phyloP scores from a whole-genome alignment of 768 basidiomycete genomes.

The Lyophyllum atratum region DNA sequence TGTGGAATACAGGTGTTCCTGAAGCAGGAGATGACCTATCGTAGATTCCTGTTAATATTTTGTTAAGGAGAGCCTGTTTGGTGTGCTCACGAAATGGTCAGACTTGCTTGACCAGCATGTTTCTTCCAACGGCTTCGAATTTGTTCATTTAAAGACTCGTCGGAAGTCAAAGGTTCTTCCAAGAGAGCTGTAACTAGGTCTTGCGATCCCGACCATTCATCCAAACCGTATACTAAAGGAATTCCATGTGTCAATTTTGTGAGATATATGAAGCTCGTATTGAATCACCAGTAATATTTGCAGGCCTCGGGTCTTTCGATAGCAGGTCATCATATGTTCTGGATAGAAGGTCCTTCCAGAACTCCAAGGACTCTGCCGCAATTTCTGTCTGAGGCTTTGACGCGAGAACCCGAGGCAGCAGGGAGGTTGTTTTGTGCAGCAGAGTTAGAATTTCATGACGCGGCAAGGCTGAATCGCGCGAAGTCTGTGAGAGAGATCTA shows the following conservation, averaged over 20 bases:
- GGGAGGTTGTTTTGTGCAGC: slow-evolving; percentile 47
- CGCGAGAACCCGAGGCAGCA: slow-evolving; percentile 48
- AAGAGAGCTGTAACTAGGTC: slow-evolving; percentile 72
- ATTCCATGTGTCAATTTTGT: not conserved
- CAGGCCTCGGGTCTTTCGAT: slow-evolving; percentile 31
- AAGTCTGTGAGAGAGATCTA: slow-evolving; percentile 1
- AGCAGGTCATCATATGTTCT: slow-evolving; percentile 36
- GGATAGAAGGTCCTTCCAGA: slow-evolving; percentile 50
- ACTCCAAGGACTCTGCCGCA: slow-evolving; percentile 30
- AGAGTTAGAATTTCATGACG: slow-evolving; percentile 40
- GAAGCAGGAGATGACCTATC: slow-evolving; percentile 8
- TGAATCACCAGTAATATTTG: slow-evolving; percentile 52
- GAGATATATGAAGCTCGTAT: not conserved
- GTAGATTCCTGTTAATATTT: slow-evolving; percentile 6
- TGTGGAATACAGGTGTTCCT: slow-evolving; percentile 24
- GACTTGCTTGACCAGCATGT: slow-evolving; percentile 19
- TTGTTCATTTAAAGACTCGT: slow-evolving; percentile 39
- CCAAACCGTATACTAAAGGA: slow-evolving; percentile 57
- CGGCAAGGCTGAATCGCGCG: not conserved
- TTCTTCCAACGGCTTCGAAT: slow-evolving; percentile 54
- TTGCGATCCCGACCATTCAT: slow-evolving; percentile 52
- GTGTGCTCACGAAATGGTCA: slow-evolving; percentile 41
- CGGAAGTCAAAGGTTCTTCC: slow-evolving; percentile 68
- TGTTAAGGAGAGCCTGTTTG: slow-evolving; percentile 36
- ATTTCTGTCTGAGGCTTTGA: slow-evolving; percentile 2